Base-by-base conservation (phyloP, 768 basidiomycete genomes). In the Suillus variegatus region DNA sequence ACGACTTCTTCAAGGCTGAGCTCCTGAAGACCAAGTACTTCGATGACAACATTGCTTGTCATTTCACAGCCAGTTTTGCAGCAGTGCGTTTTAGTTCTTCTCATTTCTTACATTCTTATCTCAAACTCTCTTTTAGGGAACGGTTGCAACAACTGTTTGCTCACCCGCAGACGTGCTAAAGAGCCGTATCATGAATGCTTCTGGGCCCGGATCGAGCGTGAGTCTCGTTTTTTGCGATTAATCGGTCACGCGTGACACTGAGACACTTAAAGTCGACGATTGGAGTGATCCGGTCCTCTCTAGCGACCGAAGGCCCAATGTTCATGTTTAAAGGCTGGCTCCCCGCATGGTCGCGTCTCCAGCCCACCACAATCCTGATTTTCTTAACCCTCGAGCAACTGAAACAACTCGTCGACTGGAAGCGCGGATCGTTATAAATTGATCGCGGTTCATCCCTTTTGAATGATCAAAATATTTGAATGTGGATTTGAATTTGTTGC, bases 241-340 rank as follows among this genome's bases (percentile, higher is more conserved):
- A 60, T 43, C 3, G 25, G 3, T 18, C 9, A 12, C 6, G 40
- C 3, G 6, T 20, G 10, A 60, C 38, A 20, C 58, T 60, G 22
- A 38, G 18, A 32, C 35, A 40, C 54, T 32, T 56, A 40, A 69
- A 90, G 88, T 92, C 90, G 1, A 91, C 93, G 0, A 67, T 94
- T 35, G 82, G 77, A 7, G 90, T 91, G 49, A 92, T 94, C 73
- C 81, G 83, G 22, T 69, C 81, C 13, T 91, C 92, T 22, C 79
- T 95, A 66, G 82, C 84, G 66, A 87, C 78, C 67, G 93, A 95
- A 70, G 93, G 93, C 16, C 75, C 91, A 4, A 90, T 90, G 86
- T 95, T 94, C 84, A 91, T 95, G 90, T 93, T 95, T 82, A 93
- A 93, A 75, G 93, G 93, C 67, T 95, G 93, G 93, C 76, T 94